Evolutionary conservation across 2,329 filamentous ascomycete genomes (phyloP), one percentile per base, ranked within the genome.

Genomic region (Endocalyx cinctus): DNA sequence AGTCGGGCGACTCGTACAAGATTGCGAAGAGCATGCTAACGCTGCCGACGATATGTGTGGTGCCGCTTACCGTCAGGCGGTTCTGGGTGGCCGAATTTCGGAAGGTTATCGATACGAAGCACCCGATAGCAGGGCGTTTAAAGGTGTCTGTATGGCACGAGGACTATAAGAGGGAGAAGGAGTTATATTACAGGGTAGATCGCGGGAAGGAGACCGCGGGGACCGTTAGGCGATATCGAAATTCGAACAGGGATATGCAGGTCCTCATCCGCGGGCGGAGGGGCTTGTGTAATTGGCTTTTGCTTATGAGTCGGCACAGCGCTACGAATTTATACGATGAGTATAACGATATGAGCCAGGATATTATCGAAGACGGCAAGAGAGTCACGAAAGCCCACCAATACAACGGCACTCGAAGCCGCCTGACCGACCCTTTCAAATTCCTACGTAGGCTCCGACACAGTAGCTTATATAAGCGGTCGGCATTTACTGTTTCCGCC

Each of bases 301-400:
- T 32, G 20, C 5, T 32, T 25, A 15, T 33, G 5, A 26, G 30
- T 22, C 30, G 30, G n/a, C 30, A 33, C 8, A 33, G 20, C 30
- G 16, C 20, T 6, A 33, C 30, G 4, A 25, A 33, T 18, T 17
- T 33, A 4, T 5, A 33, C 18, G 20, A 18, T n/a, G n/a, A 6
- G n/a, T 33, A 33, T 8, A 17, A 25, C 13, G 12, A 17, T 5
- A 31, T 20, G 29, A 3, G 12, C 29, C 14, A 18, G 12, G 12
- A 14, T n/a, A 17, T 31, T 31, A 16, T n/a, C 12, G 29, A 4
- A 15, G 18, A 31, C 13, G 2, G n/a, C 2, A 11, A n/a, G 17
- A 25, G 13, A 3, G 26, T 33, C 29, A 16, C 35, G 19, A 14
- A 36, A 30, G n/a, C 37, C 32, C 31, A 36, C 18, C 7, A 35